Evolutionary conservation across 768 basidiomycete species (phyloP), one percentile per base, ranked within the genome.

Genomic region (Mycena belliarum): DNA sequence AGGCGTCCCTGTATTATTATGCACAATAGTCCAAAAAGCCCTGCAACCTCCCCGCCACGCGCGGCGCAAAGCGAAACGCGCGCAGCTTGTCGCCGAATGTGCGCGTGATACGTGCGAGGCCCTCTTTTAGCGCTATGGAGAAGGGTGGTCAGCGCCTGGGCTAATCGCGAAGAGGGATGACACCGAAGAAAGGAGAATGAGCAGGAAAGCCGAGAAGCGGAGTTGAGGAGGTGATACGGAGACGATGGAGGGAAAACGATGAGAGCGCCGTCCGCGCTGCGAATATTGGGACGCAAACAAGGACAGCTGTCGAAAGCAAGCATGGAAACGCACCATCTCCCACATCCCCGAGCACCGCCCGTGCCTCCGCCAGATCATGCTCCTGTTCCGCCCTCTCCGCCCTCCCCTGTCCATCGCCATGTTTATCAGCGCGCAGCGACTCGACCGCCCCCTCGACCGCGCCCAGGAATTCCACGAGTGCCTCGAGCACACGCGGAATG

Each of bases 401-500:
- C 65, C 16, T 76, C 60, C 72, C 14, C 52, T 23, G 3, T 70
- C 69, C 40, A 69, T 64, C 33, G 61, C 60, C 29, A 73, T 2
- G 84, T 84, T 46, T 74, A 35, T 10, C 26, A 4, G 75, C 71
- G 52, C 71, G 72, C 26, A 92, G 69, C 64, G 87, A 83, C 1
- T 64, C 68, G 53, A 84, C 82, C 56, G 87, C 87, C 28, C 79
- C 79, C 63, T 93, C 91, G 20, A 93, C 70, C 1, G 83, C 88
- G 1, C 70, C 68, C 20, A 92, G 77, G 74, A 87, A 89, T 0
- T 80, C 80, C 14, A 89, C 68, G 61, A 94, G 74, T 0, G 88
- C 88, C 69, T 95, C 93, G 3, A 95, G 69, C 26, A 93, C 84
- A 57, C 83, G 85, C 0, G 92, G 88, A 20, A 93, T 90, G 67